A percentile compares a stretch with the other conserved stretches of the same genome.
Conservation (phyloP, 2,329 filamentous ascomycete species). For the Cryphonectria japonica region DNA sequence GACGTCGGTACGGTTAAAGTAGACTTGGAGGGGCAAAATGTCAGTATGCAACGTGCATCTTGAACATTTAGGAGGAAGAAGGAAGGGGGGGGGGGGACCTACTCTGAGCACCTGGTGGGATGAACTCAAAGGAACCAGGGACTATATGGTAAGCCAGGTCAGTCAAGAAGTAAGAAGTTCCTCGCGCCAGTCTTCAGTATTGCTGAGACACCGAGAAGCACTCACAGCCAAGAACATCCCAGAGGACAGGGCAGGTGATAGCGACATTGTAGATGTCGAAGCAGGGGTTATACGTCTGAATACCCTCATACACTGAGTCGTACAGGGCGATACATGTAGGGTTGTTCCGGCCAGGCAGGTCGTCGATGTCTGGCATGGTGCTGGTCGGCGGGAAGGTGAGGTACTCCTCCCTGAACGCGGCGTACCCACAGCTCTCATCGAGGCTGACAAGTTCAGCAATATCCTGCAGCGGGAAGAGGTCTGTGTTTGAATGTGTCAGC, state of each 20-base stretch:
- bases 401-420: slow-evolving; percentile 61
- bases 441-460: slow-evolving; percentile 54
- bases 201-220: neutral
- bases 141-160: slow-evolving; percentile 36
- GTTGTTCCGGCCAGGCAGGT: slow-evolving; percentile 43
- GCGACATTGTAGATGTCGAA: slow-evolving; percentile 78
- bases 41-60: neutral
- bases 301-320: slow-evolving; percentile 57
- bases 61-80: neutral
- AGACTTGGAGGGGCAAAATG: slow-evolving; percentile 46
- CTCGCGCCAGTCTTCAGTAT: neutral
- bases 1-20: slow-evolving; percentile 74
- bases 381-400: slow-evolving; percentile 71
- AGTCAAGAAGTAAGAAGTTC: too few relatives aligned
- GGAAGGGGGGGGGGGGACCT: neutral
- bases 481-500: neutral
- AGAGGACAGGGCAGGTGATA: slow-evolving; percentile 70
- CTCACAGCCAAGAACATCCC: slow-evolving; percentile 65
- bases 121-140: slow-evolving; percentile 65
- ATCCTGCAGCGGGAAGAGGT: slow-evolving; percentile 67
- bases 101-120: slow-evolving; percentile 59
- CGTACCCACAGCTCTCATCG: slow-evolving; percentile 64
- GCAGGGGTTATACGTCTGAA: slow-evolving; percentile 69
- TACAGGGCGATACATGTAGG: slow-evolving; percentile 61
- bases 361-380: slow-evolving; percentile 52